Base-by-base conservation (phyloP, 768 basidiomycete species). In the Cystobasidium ongulense region DNA sequence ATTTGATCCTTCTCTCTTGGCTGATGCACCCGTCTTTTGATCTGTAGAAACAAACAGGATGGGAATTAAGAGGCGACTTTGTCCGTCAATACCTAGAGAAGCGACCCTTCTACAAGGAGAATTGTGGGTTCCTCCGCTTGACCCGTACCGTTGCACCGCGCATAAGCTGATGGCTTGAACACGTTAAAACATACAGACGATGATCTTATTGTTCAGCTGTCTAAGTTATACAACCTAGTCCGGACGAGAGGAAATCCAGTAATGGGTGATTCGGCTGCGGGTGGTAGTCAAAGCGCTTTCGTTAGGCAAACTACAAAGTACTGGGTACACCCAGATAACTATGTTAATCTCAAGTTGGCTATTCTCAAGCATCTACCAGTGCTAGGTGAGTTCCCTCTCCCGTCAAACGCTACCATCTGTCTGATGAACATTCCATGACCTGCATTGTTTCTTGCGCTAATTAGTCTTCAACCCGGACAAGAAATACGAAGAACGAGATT, bases 291-390 rank as follows among this genome's bases (percentile, higher is more conserved):
- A 83, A 96, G 90, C 77, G 96, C 95, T 1, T 99, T 99, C 79
- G 91, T 97, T n/a, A 83, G 96, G 46, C 93, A 96, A 82, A 99
- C 96, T 38, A 98, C 96, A 13, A 99, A 99, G 81, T 99, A 99
- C 79, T 99, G 96, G 96, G 95, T 91, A 1, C 95, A 98, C 80
- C 90, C 89, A 0, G 95, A 98, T 80, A 97, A 98, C 80, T 86
- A 96, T 43, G 89, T 97, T 29, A 88, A 91, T 17, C 85, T 97
- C 70, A 98, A 99, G 82, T 82, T 99, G 57, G 91, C 92, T 18
- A 92, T 99, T 79, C 82, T 99, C 77, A 86, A 89, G 76, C 87
- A 98, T 80, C 84, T 99, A 4, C 96, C 96, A 29, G 96, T 99
- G 0, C 84, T 99, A 52, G 94, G 94, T 94, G 72, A 54, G 85